Conservation (phyloP, 2,329 filamentous ascomycete genomes). For the Ceratocystis eucalypticola region DNA sequence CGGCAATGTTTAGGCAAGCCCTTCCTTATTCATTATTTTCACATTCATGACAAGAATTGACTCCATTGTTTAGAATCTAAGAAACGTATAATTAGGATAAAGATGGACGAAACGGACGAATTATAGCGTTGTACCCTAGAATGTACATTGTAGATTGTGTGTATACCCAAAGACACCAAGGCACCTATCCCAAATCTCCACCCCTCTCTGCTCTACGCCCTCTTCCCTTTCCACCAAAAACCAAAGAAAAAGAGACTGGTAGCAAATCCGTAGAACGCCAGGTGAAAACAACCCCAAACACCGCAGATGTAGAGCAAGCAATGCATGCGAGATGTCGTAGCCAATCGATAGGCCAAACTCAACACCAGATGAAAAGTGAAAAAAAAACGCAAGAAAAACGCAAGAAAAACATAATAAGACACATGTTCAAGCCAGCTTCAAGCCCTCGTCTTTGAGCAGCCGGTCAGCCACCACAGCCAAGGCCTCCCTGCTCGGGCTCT, state of each 20-base stretch:
- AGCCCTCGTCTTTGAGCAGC: constrained; percentile 36
- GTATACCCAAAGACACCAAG: background rate
- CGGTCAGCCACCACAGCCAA: constrained; percentile 41
- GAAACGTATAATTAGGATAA: background rate
- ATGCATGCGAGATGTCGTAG: background rate
- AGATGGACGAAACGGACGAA: background rate
- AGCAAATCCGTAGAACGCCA: constrained; percentile 7
- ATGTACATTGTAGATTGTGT: background rate
- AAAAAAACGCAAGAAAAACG: constrained; percentile 2
- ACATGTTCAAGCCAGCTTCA: constrained; percentile 30
- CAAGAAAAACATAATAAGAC: constrained; percentile 1
- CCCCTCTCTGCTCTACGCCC: background rate
- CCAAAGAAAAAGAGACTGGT: background rate
- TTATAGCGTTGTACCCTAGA: background rate
- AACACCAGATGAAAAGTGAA: constrained; percentile 8
- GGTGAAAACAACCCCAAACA: constrained; percentile 8
- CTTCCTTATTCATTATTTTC: background rate
- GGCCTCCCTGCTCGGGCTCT: constrained; percentile 38
- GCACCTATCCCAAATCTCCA: background rate
- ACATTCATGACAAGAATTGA: background rate
- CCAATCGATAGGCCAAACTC: background rate
- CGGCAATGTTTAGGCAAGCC: background rate
- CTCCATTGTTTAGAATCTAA: background rate
- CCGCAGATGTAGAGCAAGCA: constrained; percentile 10
- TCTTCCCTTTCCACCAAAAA: background rate